phyloP scores from a whole-genome alignment of 2,329 filamentous ascomycete species.

The Berkeleyomyces rouxiae region DNA sequence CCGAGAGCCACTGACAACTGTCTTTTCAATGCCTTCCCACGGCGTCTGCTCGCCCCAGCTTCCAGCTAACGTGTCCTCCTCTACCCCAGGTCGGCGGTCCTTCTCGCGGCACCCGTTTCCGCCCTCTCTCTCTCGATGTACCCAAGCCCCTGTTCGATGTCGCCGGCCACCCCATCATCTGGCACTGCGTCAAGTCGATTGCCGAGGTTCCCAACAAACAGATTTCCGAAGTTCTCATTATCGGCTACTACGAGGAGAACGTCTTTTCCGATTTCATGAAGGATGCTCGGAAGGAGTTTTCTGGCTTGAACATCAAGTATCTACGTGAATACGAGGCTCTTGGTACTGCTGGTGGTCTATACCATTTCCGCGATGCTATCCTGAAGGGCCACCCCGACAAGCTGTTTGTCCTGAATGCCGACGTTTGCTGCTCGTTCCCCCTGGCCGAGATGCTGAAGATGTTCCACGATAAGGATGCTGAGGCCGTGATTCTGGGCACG shows the following conservation, averaged over 20 bases:
- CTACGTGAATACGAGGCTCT: constrained; percentile 93
- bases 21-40: background rate
- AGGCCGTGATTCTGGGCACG: constrained; percentile 90
- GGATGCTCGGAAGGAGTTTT: constrained; percentile 68
- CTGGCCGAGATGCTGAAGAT: constrained; percentile 88
- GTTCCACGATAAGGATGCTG: constrained; percentile 87
- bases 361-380: constrained; percentile 98
- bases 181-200: constrained; percentile 87
- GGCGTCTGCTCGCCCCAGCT: constrained; percentile 8
- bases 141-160: constrained; percentile 99
- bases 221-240: constrained; percentile 91
- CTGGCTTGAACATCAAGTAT: constrained; percentile 81
- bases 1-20: no score
- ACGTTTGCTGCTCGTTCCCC: constrained; percentile 97
- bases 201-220: constrained; percentile 63
- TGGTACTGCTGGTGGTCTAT: constrained; percentile 88
- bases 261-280: constrained; percentile 98
- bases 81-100: constrained; percentile 68
- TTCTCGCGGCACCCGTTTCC: constrained; percentile 86
- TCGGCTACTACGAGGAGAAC: constrained; percentile 95
- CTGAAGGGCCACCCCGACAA: constrained; percentile 88
- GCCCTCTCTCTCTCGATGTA: constrained; percentile 84
- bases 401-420: constrained; percentile 94
- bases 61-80: constrained; percentile 19
- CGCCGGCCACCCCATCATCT: constrained; percentile 94